Evolutionary conservation across 306 rosid genomes (phyloP), one percentile per base, ranked within the genome.

Genomic region (Citrullus colocynthis): DNA sequence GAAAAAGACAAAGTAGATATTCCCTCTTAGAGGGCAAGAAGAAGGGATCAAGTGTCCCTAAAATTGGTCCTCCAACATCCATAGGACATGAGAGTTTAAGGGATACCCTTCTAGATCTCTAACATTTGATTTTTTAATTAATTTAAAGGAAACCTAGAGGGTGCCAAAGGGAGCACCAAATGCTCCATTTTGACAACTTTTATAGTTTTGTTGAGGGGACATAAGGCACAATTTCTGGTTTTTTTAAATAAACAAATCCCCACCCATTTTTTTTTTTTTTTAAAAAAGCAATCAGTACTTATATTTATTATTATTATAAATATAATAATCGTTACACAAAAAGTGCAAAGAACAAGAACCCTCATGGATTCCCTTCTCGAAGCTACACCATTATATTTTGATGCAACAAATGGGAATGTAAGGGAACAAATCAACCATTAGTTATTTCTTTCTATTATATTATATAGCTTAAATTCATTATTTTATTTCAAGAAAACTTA

Each of bases 191-290:
- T 87, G 85, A 80, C 61, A 81, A 87, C 79, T 85, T 87, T 83
- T 82, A 87, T 87, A 88, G 81, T 81, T 70, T 85, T 87, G 90
- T 78, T 85, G 81, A 81, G 88, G 90, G 83, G 84, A 87, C 90
- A 85, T 14, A 78, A 69, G 81, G 88, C 90, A 85, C 76, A 74
- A 79, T 36, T 83, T 85, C 80, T 82, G 88, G 88, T 75, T 72
- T 51, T 51, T 57, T 79, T 67, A 48, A 81, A 75, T 32, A 63
- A 63, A 63, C n/a, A 63, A 32, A 63, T 12, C 8, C 41, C 60
- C 60, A 55, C 60, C 60, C 18, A 5, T 24, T 24, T 24, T 24
- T 24, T 24, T 24, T 24, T 24, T 24, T 24, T 24, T 24, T 1
- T 1, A 24, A 59, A 79, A 36, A 24, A 55, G 80, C 12, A 55